Evolutionary conservation across 352 stramenopile genomes (phyloP).

Genomic region (Globisporangium middletonii): DNA sequence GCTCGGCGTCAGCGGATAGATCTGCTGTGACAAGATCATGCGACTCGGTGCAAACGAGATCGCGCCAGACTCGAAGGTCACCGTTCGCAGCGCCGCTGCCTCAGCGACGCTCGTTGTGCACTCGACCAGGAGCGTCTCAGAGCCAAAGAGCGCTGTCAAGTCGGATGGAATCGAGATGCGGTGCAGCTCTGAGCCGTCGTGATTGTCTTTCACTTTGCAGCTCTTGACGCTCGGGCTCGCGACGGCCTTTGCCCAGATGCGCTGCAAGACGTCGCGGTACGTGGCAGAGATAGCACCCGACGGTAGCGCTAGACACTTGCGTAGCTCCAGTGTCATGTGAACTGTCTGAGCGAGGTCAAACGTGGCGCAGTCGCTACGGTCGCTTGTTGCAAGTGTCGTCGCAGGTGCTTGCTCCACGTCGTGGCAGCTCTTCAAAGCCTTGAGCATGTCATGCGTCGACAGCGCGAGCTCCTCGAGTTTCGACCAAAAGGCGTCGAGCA

Average conservation of each 20-base stretch:
- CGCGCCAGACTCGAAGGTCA: conserved; percentile 21
- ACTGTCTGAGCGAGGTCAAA: conserved; percentile 7
- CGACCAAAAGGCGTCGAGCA: conserved; percentile 44
- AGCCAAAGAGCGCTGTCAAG: conserved; percentile 37
- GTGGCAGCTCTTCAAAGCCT: background rate
- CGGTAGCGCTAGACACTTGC: conserved; percentile 18
- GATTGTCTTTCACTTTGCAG: conserved; percentile 27
- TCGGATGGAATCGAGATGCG: conserved; percentile 34
- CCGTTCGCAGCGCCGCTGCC: background rate
- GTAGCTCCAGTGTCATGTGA: conserved; percentile 30
- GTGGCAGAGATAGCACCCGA: conserved; percentile 11
- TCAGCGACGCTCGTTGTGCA: conserved; percentile 3
- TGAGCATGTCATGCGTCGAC: conserved; percentile 16
- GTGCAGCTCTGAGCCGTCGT: conserved; percentile 21
- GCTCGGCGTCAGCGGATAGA: conserved; percentile 21
- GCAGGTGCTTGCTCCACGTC: background rate
- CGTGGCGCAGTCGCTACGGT: background rate
- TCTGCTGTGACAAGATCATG: conserved; percentile 55
- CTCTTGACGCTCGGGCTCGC: conserved; percentile 17
- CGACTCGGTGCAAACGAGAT: conserved; percentile 36
- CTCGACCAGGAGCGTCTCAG: conserved; percentile 37
- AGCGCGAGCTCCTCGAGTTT: conserved; percentile 30
- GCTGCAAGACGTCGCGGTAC: conserved; percentile 28
- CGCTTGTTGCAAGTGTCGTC: background rate
- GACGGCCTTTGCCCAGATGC: conserved; percentile 35